Conservation (phyloP, 225 moss, liverwort and hornwort genomes). For the Rhytidiadelphus loreus region DNA sequence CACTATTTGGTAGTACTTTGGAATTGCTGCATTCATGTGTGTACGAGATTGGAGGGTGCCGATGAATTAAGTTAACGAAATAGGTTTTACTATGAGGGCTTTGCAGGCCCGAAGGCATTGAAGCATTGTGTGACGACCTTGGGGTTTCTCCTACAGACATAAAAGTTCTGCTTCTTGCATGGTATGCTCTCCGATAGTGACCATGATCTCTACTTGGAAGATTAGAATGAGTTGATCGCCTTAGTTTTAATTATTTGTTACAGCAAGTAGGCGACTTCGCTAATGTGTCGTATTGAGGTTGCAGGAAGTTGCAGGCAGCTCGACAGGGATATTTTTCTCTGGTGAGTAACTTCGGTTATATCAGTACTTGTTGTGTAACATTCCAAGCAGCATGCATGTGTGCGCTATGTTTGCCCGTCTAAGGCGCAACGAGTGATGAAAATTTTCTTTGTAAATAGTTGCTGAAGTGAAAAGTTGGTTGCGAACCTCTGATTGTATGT, state of each 20-base stretch:
- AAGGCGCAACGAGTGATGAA: not conserved
- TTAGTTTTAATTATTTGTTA: not conserved
- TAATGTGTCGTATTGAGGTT: not conserved
- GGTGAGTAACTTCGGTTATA: slow-evolving; percentile 32
- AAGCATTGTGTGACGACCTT: slow-evolving; percentile 86
- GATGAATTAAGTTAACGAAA: not conserved
- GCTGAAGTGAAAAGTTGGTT: not conserved
- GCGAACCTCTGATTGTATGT: not conserved
- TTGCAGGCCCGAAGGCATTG: slow-evolving; percentile 89
- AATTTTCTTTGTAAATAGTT: not conserved
- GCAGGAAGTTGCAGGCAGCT: slow-evolving; percentile 96
- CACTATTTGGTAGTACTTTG: not conserved
- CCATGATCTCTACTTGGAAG: not conserved
- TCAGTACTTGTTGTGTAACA: not conserved
- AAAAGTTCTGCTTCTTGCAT: slow-evolving; percentile 79
- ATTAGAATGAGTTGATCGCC: not conserved
- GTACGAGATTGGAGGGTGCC: not conserved
- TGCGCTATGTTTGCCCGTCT: not conserved
- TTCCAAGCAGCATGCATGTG: not conserved
- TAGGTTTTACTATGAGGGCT: not conserved
- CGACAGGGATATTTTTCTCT: slow-evolving; percentile 95
- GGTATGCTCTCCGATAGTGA: slow-evolving; percentile 33
- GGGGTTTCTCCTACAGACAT: slow-evolving; percentile 75
- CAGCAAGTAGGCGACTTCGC: not conserved
- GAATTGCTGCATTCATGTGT: not conserved